These are phyloP conservation scores for Ophiostoma piceae DNA, from an alignment of 2,329 filamentous ascomycete genomes.

Conservation along the genomic window DNA sequence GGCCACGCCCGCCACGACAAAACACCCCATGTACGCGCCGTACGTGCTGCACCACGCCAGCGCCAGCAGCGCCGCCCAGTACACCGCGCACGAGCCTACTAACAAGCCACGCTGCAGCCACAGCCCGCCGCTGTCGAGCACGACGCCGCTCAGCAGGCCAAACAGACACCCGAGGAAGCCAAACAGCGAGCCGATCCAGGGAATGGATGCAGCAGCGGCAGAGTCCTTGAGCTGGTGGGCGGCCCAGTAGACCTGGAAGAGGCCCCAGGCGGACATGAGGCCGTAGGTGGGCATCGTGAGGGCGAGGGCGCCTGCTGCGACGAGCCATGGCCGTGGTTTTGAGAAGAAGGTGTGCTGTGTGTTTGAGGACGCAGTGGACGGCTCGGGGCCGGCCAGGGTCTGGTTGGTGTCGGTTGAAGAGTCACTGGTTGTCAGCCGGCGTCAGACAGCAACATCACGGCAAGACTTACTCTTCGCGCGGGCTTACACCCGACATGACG, in stretches of 20 bases:
- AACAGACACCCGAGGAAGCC: neutral
- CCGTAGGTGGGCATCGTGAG: conserved; percentile 31
- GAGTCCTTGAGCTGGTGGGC: conserved; percentile 28
- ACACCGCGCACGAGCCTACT: conserved; percentile 25
- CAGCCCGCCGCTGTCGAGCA: neutral
- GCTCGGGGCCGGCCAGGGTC: neutral
- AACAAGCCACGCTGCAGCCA: neutral
- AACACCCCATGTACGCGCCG: conserved; percentile 32
- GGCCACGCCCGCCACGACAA: conserved; percentile 31
- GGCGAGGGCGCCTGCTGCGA: neutral
- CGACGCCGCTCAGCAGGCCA: neutral
- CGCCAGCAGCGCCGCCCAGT: conserved; percentile 31
- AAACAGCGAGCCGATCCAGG: conserved; percentile 6
- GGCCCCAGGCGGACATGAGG: conserved; percentile 32
- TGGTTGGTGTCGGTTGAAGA: neutral
- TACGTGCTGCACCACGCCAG: conserved; percentile 32
- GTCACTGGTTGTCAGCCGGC: neutral
- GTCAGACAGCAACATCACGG: neutral
- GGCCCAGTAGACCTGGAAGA: conserved; percentile 33
- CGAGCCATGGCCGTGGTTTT: neutral
- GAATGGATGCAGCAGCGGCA: neutral
- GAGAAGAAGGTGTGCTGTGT: neutral
- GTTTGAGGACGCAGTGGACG: neutral
- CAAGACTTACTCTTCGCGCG: neutral
- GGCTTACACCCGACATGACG: neutral